A percentile compares a stretch with the other conserved stretches of the same genome.
Conservation (phyloP, 2,329 filamentous ascomycete genomes). For the Trichoderma oligosporum region DNA sequence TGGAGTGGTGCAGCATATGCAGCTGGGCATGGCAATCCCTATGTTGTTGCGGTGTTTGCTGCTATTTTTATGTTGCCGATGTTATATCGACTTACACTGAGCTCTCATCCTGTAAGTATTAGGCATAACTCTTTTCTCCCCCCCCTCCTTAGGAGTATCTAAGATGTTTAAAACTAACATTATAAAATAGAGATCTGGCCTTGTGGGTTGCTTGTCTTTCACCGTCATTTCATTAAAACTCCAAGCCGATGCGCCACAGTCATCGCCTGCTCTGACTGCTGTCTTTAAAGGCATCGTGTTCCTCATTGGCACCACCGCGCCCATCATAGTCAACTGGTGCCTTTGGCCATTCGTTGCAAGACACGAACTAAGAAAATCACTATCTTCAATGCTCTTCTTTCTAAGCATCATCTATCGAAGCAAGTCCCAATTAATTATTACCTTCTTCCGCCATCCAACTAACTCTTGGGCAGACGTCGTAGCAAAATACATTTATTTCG, state of each 20-base stretch:
- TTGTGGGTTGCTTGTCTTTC: slow-evolving; percentile 56
- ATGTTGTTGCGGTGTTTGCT: slow-evolving; percentile 53
- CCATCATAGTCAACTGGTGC: slow-evolving; percentile 55
- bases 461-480: slow-evolving; percentile 39
- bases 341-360: slow-evolving; percentile 60
- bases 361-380: slow-evolving; percentile 53
- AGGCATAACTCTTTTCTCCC: not conserved
- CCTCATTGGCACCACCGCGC: slow-evolving; percentile 50
- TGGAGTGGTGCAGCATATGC: slow-evolving; percentile 53
- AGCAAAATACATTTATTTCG: slow-evolving; percentile 57
- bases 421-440: slow-evolving; percentile 24
- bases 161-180: slow-evolving; percentile 17
- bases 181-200: slow-evolving; percentile 47
- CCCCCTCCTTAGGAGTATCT: not conserved
- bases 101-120: slow-evolving; percentile 46
- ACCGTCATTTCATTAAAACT: slow-evolving; percentile 50
- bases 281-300: slow-evolving; percentile 49
- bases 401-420: slow-evolving; percentile 55
- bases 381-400: slow-evolving; percentile 56
- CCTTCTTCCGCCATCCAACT: not conserved
- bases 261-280: slow-evolving; percentile 40
- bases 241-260: slow-evolving; percentile 29
- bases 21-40: slow-evolving; percentile 50
- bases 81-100: slow-evolving; percentile 54
- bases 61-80: slow-evolving; percentile 57